Evolutionary conservation across 805 yeast species (phyloP).

Genomic region (Zygosaccharomyces siamensis): DNA sequence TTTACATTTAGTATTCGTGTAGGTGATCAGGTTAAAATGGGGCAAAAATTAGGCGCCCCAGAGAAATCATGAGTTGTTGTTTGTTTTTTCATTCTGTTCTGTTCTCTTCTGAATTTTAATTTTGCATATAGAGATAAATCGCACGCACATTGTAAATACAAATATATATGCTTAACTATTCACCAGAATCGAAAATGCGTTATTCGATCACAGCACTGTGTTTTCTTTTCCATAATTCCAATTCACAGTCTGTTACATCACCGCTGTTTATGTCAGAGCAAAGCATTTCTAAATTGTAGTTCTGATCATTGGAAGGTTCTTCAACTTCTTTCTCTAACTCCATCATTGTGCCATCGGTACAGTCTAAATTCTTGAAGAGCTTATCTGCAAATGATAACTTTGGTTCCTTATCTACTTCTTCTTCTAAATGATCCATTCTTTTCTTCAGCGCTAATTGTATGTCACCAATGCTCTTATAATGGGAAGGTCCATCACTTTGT

Average conservation of each 20-base stretch:
- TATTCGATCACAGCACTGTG: constrained; percentile 10
- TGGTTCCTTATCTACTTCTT: background rate
- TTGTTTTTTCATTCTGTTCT: background rate
- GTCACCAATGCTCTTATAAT: constrained; percentile 9
- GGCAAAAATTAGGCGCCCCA: constrained; percentile 61
- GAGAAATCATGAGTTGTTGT: background rate
- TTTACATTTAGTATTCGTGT: constrained; percentile 64
- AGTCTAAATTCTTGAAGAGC: constrained; percentile 6
- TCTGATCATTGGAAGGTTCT: background rate
- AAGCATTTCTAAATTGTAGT: constrained; percentile 22
- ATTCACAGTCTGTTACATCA: constrained; percentile 22
- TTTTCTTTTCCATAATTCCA: constrained; percentile 27
- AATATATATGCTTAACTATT: background rate
- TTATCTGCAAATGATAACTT: constrained; percentile 3
- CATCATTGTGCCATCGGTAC: constrained; percentile 16
- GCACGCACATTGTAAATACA: background rate
- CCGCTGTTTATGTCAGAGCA: constrained; percentile 23
- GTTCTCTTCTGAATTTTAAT: background rate
- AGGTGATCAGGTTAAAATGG: constrained; percentile 82
- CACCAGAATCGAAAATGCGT: background rate
- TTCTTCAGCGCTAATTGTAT: constrained; percentile 11
- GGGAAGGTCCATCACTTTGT: background rate
- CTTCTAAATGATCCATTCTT: constrained; percentile 9
- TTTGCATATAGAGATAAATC: constrained; percentile 2
- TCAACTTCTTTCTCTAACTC: constrained; percentile 14